These are phyloP conservation scores for Hamamelis virginiana DNA, from an alignment of 164 flowering plant species.

Conservation along the genomic window DNA sequence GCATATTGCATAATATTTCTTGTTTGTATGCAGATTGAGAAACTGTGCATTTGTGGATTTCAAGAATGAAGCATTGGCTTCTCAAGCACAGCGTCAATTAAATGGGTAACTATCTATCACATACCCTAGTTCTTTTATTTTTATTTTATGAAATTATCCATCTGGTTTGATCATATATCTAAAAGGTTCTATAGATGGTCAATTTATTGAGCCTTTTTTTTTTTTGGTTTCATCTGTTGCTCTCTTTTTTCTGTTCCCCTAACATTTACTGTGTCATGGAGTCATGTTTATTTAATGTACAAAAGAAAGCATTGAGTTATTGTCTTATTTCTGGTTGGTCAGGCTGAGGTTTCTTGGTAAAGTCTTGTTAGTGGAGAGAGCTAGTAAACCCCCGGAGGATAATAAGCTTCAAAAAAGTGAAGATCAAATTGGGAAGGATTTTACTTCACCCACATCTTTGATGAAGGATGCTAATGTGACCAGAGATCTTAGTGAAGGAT, in stretches of 20 bases:
- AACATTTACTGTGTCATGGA: too few relatives aligned
- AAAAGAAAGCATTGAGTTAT: background rate
- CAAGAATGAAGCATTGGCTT: constrained; percentile 60
- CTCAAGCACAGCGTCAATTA: constrained; percentile 76
- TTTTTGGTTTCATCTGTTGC: background rate
- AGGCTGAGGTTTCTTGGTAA: constrained; percentile 94
- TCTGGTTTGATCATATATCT: too few relatives aligned
- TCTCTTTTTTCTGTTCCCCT: background rate
- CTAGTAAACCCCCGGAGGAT: constrained; percentile 30
- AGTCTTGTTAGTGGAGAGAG: constrained; percentile 76
- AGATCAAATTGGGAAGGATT: constrained; percentile 28
- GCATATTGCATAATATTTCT: background rate
- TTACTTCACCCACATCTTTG: constrained; percentile 21
- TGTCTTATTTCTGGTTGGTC: constrained; percentile 16
- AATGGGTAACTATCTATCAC: constrained; percentile 49
- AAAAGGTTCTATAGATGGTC: too few relatives aligned
- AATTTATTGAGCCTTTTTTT: background rate
- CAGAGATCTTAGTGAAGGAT: constrained; percentile 26
- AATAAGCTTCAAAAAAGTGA: constrained; percentile 29
- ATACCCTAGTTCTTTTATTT: background rate
- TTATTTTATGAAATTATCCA: background rate
- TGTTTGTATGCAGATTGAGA: constrained; percentile 49
- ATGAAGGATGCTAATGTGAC: constrained; percentile 24
- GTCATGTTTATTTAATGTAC: too few relatives aligned
- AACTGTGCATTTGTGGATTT: constrained; percentile 94